Percentiles rank a stretch among this genome's conserved stretches.
phyloP scores from a whole-genome alignment of 257 asterid genomes.

The Buddleja alternifolia region DNA sequence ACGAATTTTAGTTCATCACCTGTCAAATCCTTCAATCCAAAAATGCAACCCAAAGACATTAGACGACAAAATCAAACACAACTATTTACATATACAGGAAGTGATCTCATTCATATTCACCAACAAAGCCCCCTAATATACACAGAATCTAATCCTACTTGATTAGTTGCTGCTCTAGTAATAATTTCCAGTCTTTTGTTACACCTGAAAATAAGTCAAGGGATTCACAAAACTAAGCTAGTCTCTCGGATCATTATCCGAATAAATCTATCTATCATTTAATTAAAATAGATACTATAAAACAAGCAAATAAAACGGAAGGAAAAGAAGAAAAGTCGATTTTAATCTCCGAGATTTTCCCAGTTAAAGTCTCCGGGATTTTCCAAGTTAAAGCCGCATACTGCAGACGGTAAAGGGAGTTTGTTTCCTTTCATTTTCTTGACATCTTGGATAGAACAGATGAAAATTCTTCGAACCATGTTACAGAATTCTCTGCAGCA shows the following conservation, averaged over 20 bases:
- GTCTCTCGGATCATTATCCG: background rate
- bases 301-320: background rate
- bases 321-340: background rate
- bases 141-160: constrained; percentile 36
- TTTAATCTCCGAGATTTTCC: constrained; percentile 24
- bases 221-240: background rate
- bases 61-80: background rate
- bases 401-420: constrained; percentile 37
- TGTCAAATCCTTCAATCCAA: too few relatives aligned
- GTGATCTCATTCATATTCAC: constrained; percentile 24
- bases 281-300: background rate
- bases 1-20: too few relatives aligned
- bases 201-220: background rate
- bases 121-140: constrained; percentile 31
- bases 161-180: constrained; percentile 18
- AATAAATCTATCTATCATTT: background rate
- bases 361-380: constrained; percentile 20
- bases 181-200: constrained; percentile 2
- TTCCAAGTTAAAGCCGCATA: constrained; percentile 32
- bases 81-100: constrained; percentile 30
- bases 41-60: too few relatives aligned
- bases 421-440: constrained; percentile 54
- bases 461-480: constrained; percentile 66
- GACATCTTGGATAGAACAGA: constrained; percentile 59
- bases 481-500: constrained; percentile 62